phyloP scores from a whole-genome alignment of 192 early-diverging fungal species.

The Rhizophagus sp. region DNA sequence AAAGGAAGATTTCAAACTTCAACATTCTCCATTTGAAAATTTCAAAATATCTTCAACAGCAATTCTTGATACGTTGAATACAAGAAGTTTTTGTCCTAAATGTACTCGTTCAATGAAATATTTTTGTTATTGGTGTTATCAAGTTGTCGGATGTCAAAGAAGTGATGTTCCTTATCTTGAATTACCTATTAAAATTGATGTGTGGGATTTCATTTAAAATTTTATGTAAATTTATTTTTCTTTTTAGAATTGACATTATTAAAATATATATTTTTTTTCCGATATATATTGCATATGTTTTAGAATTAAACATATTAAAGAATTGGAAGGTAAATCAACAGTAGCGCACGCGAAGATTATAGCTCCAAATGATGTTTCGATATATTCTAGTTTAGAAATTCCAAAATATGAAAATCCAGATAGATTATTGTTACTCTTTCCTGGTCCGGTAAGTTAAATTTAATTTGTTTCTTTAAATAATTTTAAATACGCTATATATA shows the following conservation, averaged over 20 bases:
- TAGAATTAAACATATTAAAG: conserved; percentile 77
- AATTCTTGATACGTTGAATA: conserved; percentile 38
- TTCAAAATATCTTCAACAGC: conserved; percentile 39
- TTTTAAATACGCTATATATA: background rate
- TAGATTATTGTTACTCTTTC: conserved; percentile 77
- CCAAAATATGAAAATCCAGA: conserved; percentile 64
- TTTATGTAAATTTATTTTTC: background rate
- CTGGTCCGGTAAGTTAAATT: conserved; percentile 63
- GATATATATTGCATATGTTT: background rate
- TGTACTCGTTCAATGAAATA: conserved; percentile 69
- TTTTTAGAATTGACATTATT: background rate
- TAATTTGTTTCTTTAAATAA: background rate
- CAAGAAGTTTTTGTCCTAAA: conserved; percentile 53
- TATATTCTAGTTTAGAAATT: conserved; percentile 57
- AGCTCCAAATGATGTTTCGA: conserved; percentile 65
- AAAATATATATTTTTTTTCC: background rate
- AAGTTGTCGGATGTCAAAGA: conserved; percentile 50
- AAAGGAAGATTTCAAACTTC: background rate
- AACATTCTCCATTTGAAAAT: conserved; percentile 32
- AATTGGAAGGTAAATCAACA: conserved; percentile 85
- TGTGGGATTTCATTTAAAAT: conserved; percentile 46
- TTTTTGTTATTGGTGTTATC: conserved; percentile 74
- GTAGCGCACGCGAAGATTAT: conserved; percentile 82
- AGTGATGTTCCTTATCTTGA: conserved; percentile 58
- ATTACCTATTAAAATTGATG: conserved; percentile 72